Evolutionary conservation across 2,329 filamentous ascomycete genomes (phyloP).

Genomic region (Fusarium nematophilum): DNA sequence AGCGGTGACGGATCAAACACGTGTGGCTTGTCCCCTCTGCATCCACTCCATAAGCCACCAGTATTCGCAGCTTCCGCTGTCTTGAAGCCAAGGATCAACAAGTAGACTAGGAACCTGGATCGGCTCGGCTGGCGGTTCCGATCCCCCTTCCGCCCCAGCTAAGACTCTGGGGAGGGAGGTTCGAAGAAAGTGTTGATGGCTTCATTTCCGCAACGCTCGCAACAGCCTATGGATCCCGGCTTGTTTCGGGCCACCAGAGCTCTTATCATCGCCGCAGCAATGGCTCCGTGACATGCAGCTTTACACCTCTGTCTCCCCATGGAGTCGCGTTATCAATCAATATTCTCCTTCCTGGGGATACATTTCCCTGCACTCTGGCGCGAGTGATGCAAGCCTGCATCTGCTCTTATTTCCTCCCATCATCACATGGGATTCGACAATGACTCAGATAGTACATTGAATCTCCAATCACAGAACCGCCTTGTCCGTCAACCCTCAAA

Average conservation of each 20-base stretch:
- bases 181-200: background rate
- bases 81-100: slow-evolving; percentile 1
- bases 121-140: slow-evolving; percentile 17
- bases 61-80: background rate
- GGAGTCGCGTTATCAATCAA: no score
- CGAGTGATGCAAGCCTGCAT: background rate
- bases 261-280: no score
- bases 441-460: slow-evolving; percentile 2
- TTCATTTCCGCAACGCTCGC: slow-evolving; percentile 3
- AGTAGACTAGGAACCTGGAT: slow-evolving; percentile 7
- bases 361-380: background rate
- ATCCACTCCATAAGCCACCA: slow-evolving; percentile 8
- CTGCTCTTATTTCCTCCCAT: background rate
- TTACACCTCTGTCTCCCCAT: no score
- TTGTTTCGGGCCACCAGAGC: slow-evolving; percentile 28
- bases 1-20: slow-evolving; percentile 4
- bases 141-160: slow-evolving; percentile 5
- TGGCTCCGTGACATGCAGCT: no score
- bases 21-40: slow-evolving; percentile 14
- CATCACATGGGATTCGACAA: background rate
- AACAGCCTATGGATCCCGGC: background rate
- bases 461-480: background rate
- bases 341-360: background rate
- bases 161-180: no score
- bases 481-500: background rate